These are phyloP conservation scores for Alisma plantagoaquatica DNA, from an alignment of 106 monocot species.

Conservation along the genomic window DNA sequence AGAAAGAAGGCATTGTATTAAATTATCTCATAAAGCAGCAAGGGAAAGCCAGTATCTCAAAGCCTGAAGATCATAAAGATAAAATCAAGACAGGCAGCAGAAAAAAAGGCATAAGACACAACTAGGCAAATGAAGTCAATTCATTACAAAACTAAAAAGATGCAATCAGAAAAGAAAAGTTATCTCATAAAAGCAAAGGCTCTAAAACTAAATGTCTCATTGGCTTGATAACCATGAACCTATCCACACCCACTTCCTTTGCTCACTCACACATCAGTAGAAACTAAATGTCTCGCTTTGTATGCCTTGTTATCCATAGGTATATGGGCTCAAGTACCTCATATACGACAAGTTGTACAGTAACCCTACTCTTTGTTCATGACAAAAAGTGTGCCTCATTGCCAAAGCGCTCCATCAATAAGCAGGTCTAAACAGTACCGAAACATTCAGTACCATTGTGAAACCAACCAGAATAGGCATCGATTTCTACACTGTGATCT, in stretches of 20 bases:
- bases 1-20: not conserved
- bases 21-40: conserved; percentile 22
- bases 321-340: not conserved
- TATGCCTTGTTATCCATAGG: not conserved
- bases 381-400: no score
- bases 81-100: not conserved
- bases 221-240: not conserved
- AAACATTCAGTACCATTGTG: no score
- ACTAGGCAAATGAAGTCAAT: not conserved
- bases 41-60: conserved; percentile 93
- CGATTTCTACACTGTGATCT: no score
- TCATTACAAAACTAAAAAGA: not conserved
- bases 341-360: not conserved
- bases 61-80: conserved; percentile 24
- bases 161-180: not conserved
- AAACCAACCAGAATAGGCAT: no score
- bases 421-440: no score
- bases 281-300: not conserved
- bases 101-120: not conserved
- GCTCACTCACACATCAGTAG: no score
- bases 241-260: no score
- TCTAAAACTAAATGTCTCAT: not conserved
- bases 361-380: no score
- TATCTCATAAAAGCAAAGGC: not conserved
- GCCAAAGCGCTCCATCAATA: no score